Conservation (phyloP, 176 grass and related monocot genomes). For the Oryza meridionalis region DNA sequence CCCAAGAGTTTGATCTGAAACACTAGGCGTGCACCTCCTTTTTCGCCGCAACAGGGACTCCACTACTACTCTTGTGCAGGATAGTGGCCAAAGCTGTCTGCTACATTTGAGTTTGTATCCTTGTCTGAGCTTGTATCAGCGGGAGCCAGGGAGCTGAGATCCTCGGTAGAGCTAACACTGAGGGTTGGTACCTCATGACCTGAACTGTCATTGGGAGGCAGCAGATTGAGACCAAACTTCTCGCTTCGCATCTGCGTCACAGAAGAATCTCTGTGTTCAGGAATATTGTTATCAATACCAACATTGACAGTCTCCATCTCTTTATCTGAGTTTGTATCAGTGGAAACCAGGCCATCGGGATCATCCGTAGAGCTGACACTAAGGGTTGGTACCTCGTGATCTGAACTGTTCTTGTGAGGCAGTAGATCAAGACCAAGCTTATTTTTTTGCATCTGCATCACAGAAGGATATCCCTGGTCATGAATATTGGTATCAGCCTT, state of each 20-base stretch:
- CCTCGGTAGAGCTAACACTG: too few relatives aligned
- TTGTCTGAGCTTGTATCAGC: not conserved
- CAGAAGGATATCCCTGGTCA: not conserved
- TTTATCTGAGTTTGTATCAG: not conserved
- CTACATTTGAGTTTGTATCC: not conserved
- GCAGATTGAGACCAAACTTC: not conserved
- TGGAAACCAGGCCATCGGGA: not conserved
- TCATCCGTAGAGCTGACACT: not conserved
- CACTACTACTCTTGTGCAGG: constrained; percentile 8
- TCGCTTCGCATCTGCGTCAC: not conserved
- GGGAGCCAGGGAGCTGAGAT: not conserved
- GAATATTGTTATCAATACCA: not conserved
- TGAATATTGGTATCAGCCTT: not conserved
- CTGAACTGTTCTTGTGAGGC: not conserved
- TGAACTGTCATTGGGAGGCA: not conserved
- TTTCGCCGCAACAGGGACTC: not conserved
- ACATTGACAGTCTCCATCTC: not conserved
- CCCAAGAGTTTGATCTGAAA: not conserved
- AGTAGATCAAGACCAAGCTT: not conserved
- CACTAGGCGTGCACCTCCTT: not conserved
- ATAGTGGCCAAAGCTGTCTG: not conserved
- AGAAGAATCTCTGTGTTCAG: not conserved
- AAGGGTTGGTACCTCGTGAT: not conserved
- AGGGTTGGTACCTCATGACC: too few relatives aligned
- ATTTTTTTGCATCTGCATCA: not conserved